phyloP scores from a whole-genome alignment of 176 grass and related monocot species.

The Eremochloa ophiuroides region DNA sequence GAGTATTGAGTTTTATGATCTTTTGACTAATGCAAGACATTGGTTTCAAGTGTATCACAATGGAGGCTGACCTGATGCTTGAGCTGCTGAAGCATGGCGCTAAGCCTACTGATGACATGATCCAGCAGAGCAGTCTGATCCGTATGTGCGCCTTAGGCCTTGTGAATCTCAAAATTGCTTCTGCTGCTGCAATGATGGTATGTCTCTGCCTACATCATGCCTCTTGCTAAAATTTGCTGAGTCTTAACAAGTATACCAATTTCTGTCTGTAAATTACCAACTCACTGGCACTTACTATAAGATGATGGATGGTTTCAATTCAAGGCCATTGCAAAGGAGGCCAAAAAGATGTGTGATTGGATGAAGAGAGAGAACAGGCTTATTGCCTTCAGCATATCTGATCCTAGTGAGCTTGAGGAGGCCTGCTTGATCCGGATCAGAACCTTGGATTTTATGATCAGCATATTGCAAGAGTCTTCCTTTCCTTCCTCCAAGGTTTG shows the following conservation, averaged over 20 bases:
- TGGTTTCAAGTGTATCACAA: constrained; percentile 6
- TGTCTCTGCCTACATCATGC: background rate
- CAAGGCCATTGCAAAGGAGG: background rate
- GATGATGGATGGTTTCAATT: background rate
- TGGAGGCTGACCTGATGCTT: background rate
- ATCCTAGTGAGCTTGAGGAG: background rate
- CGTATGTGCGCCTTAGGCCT: background rate
- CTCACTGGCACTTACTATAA: background rate
- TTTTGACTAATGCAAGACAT: background rate
- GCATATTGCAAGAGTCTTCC: background rate
- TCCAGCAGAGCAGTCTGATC: background rate
- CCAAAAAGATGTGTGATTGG: background rate
- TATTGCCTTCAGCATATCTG: background rate
- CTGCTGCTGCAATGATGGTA: constrained; percentile 16
- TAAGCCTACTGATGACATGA: background rate
- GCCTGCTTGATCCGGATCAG: background rate
- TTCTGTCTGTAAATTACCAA: background rate
- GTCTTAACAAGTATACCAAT: background rate
- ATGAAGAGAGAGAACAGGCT: background rate
- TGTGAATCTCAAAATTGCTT: background rate
- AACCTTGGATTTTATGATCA: background rate
- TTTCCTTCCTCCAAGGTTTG: background rate
- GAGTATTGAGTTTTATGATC: background rate
- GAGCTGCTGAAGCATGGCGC: constrained; percentile 12
- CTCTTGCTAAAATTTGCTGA: background rate